Percentiles rank a stretch among this genome's conserved stretches.
phyloP scores from a whole-genome alignment of 805 yeast genomes.

The Nakazawaea populi region DNA sequence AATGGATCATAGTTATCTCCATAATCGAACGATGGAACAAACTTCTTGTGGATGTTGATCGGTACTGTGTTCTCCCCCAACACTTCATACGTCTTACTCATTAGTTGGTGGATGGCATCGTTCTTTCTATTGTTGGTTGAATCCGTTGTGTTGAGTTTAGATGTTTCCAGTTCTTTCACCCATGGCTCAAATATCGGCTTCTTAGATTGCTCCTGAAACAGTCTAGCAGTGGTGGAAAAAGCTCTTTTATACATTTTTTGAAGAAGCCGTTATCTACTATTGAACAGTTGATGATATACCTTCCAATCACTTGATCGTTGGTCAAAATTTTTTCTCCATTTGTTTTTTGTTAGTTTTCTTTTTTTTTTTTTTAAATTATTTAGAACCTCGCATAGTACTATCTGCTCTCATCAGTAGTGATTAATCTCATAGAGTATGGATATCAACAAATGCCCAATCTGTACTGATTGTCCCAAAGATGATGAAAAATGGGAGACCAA shows the following conservation, averaged over 20 bases:
- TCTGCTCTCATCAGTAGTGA: not conserved
- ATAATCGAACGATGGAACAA: conserved; percentile 40
- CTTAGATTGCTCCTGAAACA: not conserved
- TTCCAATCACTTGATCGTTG: not conserved
- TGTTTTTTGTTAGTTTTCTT: not conserved
- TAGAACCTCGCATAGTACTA: too few species aligned
- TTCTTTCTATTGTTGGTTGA: not conserved
- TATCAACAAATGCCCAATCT: conserved; percentile 12
- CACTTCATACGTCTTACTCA: conserved; percentile 10
- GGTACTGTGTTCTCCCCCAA: conserved; percentile 16
- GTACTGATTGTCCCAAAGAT: conserved; percentile 9
- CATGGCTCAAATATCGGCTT: not conserved
- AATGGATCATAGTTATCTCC: conserved; percentile 72
- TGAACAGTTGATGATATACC: not conserved
- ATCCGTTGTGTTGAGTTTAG: not conserved
- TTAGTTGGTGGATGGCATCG: not conserved
- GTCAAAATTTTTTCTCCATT: not conserved
- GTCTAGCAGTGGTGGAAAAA: not conserved
- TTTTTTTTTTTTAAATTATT: not conserved
- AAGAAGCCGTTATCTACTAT: not conserved
- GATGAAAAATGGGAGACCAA: conserved; percentile 15
- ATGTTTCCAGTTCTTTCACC: not conserved
- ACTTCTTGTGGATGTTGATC: conserved; percentile 26
- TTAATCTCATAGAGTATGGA: not conserved
- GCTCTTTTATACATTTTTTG: not conserved